These are phyloP conservation scores for Dunaliella salina DNA, from an alignment of 163 green algal genomes.

Conservation along the genomic window DNA sequence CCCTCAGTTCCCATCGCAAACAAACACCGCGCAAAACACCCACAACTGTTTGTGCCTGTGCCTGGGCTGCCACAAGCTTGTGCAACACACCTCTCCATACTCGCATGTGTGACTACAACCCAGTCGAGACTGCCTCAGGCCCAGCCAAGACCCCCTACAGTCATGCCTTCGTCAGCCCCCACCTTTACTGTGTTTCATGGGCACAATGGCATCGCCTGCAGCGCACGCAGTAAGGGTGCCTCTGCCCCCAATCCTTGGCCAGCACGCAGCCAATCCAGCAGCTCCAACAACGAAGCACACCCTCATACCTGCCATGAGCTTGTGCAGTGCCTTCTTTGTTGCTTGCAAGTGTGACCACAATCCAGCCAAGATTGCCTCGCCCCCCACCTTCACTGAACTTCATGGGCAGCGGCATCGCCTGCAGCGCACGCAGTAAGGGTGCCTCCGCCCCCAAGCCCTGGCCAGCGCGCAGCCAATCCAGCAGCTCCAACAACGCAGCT, in stretches of 20 bases:
- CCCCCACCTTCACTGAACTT: conserved; percentile 25
- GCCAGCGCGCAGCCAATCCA: conserved; percentile 54
- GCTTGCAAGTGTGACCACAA: too few relatives aligned
- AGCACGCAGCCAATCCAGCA: conserved; percentile 60
- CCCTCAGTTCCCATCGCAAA: too few relatives aligned
- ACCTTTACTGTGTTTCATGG: conserved; percentile 32
- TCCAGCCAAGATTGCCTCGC: too few relatives aligned
- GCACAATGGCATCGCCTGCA: conserved; percentile 48
- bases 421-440: conserved; percentile 53
- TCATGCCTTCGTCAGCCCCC: conserved; percentile 8
- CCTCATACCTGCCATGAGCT: too few relatives aligned
- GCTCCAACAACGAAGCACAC: too few relatives aligned
- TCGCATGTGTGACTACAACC: not conserved
- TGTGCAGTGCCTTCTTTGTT: too few relatives aligned
- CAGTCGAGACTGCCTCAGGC: too few relatives aligned
- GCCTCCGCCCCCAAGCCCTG: conserved; percentile 46
- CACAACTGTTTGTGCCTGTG: too few relatives aligned
- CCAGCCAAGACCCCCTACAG: not conserved
- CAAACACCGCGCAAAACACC: too few relatives aligned
- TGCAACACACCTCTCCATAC: not conserved
- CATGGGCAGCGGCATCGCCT: conserved; percentile 43
- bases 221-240: conserved; percentile 47
- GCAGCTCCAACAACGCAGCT: conserved; percentile 38
- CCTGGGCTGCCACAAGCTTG: too few relatives aligned
- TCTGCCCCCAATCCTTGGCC: conserved; percentile 43